These are phyloP conservation scores for Aspergillus calidoustus DNA, from an alignment of 2,329 filamentous ascomycete species.

Conservation along the genomic window DNA sequence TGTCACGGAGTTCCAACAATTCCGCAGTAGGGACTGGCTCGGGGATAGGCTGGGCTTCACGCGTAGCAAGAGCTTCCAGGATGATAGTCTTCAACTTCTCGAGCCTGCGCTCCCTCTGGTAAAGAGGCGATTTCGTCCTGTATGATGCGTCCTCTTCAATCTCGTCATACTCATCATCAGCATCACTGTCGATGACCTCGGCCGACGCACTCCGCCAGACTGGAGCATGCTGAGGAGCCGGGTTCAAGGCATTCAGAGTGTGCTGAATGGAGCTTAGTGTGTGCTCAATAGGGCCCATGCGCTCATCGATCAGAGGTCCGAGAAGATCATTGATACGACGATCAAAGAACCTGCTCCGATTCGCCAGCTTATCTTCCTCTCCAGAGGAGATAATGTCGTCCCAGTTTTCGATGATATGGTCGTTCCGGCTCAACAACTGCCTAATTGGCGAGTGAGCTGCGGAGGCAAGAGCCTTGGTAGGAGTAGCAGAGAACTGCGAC, in stretches of 20 bases:
- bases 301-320: constrained; percentile 73
- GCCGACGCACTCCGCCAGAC: constrained; percentile 69
- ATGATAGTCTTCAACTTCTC: constrained; percentile 77
- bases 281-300: constrained; percentile 79
- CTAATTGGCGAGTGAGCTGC: constrained; percentile 61
- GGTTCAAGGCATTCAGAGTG: constrained; percentile 64
- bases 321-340: constrained; percentile 86
- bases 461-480: constrained; percentile 67
- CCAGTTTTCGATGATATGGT: constrained; percentile 81
- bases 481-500: constrained; percentile 57
- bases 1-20: constrained; percentile 44
- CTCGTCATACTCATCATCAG: constrained; percentile 89
- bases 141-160: constrained; percentile 56
- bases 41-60: constrained; percentile 37
- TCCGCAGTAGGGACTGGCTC: constrained; percentile 36
- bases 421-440: constrained; percentile 63
- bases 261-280: constrained; percentile 77
- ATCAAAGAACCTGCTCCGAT: constrained; percentile 86
- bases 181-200: constrained; percentile 79
- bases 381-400: constrained; percentile 81
- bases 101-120: constrained; percentile 70
- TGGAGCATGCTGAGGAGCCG: constrained; percentile 61
- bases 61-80: constrained; percentile 65
- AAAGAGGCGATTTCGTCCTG: constrained; percentile 74
- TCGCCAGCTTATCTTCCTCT: constrained; percentile 81